Evolutionary conservation across 306 rosid species (phyloP).

Genomic region (Lathyrus aphaca): DNA sequence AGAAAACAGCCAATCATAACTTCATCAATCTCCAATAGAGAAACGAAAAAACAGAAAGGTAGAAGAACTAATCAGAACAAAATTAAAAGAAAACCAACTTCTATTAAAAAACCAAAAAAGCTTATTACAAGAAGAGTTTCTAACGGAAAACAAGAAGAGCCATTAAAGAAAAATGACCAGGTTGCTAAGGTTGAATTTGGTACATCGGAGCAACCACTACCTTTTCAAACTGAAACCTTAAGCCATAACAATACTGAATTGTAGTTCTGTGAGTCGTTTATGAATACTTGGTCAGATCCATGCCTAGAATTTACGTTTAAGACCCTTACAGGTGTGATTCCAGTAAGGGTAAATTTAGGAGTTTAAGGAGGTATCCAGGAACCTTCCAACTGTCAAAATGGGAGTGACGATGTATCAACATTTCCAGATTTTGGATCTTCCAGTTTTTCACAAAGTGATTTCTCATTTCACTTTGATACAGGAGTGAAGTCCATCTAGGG

Average conservation of each 20-base stretch:
- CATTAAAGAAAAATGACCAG: conserved; percentile 32
- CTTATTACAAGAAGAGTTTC: no score
- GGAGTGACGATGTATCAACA: conserved; percentile 41
- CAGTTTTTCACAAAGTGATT: conserved; percentile 57
- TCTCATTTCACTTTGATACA: conserved; percentile 56
- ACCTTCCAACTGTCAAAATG: conserved; percentile 48
- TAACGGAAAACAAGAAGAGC: conserved; percentile 35
- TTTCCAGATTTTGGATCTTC: conserved; percentile 70
- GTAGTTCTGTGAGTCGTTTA: conserved; percentile 52
- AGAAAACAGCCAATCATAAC: no score
- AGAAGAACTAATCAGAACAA: no score
- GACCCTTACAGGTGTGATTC: conserved; percentile 89
- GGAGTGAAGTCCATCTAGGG: conserved; percentile 55
- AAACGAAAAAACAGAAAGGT: no score
- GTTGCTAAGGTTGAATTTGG: conserved; percentile 36
- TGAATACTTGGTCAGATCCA: conserved; percentile 89
- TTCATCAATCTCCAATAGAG: no score
- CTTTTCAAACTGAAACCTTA: conserved; percentile 41
- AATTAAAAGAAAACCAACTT: no score
- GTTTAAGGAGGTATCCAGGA: conserved; percentile 58
- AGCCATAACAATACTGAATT: conserved; percentile 43
- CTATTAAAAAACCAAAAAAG: no score
- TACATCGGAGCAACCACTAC: conserved; percentile 43
- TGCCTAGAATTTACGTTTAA: conserved; percentile 90
- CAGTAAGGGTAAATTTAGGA: conserved; percentile 64